Evolutionary conservation across 192 early-diverging fungal genomes (phyloP).

Genomic region (Coemansia sp.): DNA sequence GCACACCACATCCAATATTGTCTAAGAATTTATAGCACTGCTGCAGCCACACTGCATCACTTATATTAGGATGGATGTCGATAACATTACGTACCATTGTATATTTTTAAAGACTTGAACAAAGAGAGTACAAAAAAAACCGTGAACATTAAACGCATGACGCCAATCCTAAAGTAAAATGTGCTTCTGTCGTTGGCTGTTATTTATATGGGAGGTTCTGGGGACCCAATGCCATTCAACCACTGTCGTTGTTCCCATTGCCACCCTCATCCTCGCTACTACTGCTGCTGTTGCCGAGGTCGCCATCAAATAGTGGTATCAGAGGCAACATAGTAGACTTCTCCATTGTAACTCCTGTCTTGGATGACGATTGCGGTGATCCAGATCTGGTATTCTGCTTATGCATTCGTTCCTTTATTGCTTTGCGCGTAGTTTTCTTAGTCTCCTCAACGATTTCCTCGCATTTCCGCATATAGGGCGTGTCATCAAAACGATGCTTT

Average conservation of each 20-base stretch:
- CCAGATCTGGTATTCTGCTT: neutral
- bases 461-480: constrained; percentile 65
- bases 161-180: neutral
- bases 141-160: neutral
- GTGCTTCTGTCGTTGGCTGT: neutral
- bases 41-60: neutral
- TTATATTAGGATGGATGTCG: neutral
- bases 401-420: constrained; percentile 11
- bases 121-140: neutral
- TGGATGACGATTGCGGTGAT: neutral
- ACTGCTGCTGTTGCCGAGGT: constrained; percentile 20
- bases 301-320: constrained; percentile 39
- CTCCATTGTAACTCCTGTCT: too few species aligned
- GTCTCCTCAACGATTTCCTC: constrained; percentile 68
- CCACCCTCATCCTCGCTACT: constrained; percentile 11
- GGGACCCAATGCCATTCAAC: neutral
- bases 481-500: constrained; percentile 84
- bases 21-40: neutral
- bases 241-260: neutral
- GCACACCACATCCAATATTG: neutral
- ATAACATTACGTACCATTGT: constrained; percentile 1
- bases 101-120: neutral
- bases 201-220: neutral
- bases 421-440: constrained; percentile 55
- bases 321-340: constrained; percentile 1